These are phyloP conservation scores for Cucurbita moschata DNA, from an alignment of 306 rosid species.

Conservation along the genomic window DNA sequence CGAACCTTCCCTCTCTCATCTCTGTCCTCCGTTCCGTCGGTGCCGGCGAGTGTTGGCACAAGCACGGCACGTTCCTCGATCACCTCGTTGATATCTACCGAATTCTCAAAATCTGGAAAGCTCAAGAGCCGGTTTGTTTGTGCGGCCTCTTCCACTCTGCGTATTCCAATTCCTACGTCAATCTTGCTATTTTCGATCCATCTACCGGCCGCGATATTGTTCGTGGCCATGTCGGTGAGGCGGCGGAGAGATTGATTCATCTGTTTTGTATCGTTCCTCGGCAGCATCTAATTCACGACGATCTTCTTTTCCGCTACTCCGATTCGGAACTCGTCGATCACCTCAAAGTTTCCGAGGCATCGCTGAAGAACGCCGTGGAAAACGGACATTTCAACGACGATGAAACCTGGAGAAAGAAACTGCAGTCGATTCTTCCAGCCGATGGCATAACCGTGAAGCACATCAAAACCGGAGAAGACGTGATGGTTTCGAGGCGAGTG, in stretches of 20 bases:
- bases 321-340: constrained; percentile 45
- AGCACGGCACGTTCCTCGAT: constrained; percentile 76
- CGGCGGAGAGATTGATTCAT: constrained; percentile 56
- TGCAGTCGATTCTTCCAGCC: constrained; percentile 37
- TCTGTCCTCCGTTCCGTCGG: constrained; percentile 51
- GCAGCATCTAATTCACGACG: constrained; percentile 63
- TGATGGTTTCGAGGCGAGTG: constrained; percentile 50
- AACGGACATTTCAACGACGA: constrained; percentile 20
- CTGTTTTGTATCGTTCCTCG: constrained; percentile 68
- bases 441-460: constrained; percentile 49
- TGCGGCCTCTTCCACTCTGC: constrained; percentile 93
- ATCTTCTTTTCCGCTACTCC: constrained; percentile 52
- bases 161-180: constrained; percentile 82
- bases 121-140: constrained; percentile 36
- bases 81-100: constrained; percentile 57
- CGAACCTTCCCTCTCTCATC: constrained; percentile 34
- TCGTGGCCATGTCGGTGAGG: constrained; percentile 38
- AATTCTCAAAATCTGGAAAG: constrained; percentile 64
- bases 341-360: constrained; percentile 32
- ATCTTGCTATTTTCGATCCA: constrained; percentile 79
- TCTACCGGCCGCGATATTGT: constrained; percentile 64
- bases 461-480: constrained; percentile 46
- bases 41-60: constrained; percentile 94
- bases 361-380: constrained; percentile 21
- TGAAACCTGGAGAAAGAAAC: constrained; percentile 56